A percentile compares a stretch with the other conserved stretches of the same genome.
These are phyloP conservation scores for Yarrowia alimentaria DNA, from an alignment of 805 yeast species.

Conservation along the genomic window DNA sequence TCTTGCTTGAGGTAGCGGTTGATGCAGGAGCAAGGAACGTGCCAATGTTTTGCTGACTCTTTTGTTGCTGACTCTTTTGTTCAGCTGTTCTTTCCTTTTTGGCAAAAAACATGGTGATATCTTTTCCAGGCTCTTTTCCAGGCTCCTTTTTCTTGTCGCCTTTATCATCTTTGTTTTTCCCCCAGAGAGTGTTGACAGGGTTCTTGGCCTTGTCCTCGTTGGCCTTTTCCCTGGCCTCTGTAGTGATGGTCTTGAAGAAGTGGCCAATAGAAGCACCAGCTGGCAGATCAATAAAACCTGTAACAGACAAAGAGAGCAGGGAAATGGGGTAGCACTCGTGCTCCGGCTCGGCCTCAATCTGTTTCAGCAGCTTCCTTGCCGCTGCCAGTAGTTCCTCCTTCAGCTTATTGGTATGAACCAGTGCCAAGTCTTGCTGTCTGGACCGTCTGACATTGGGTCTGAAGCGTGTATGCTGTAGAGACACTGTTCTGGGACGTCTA, in stretches of 20 bases:
- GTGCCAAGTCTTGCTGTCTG: conserved; percentile 34
- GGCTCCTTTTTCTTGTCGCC: conserved; percentile 1
- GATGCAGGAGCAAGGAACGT: too few species aligned
- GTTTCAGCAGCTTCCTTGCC: conserved; percentile 34
- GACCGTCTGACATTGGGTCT: conserved; percentile 30
- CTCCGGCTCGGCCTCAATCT: conserved; percentile 36
- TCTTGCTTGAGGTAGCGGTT: too few species aligned
- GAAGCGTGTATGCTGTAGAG: conserved; percentile 42
- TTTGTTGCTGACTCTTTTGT: too few species aligned
- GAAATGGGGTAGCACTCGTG: conserved; percentile 28
- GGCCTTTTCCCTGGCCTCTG: conserved; percentile 4
- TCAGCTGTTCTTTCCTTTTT: not conserved
- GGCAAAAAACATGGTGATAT: conserved; percentile 12
- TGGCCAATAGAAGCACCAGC: conserved; percentile 15
- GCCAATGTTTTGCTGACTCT: too few species aligned
- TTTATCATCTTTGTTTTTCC: conserved; percentile 10
- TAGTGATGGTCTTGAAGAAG: conserved; percentile 26
- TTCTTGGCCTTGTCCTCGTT: not conserved
- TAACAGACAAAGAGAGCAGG: conserved; percentile 26
- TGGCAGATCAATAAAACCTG: conserved; percentile 26
- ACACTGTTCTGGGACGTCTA: conserved; percentile 56
- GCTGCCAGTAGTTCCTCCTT: conserved; percentile 35
- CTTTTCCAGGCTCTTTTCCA: conserved; percentile 13
- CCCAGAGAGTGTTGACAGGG: conserved; percentile 2
- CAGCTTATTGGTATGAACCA: conserved; percentile 43